A percentile compares a stretch with the other conserved stretches of the same genome.
Conservation (phyloP, 352 stramenopile species). For the Aphanomyces cochlioides region DNA sequence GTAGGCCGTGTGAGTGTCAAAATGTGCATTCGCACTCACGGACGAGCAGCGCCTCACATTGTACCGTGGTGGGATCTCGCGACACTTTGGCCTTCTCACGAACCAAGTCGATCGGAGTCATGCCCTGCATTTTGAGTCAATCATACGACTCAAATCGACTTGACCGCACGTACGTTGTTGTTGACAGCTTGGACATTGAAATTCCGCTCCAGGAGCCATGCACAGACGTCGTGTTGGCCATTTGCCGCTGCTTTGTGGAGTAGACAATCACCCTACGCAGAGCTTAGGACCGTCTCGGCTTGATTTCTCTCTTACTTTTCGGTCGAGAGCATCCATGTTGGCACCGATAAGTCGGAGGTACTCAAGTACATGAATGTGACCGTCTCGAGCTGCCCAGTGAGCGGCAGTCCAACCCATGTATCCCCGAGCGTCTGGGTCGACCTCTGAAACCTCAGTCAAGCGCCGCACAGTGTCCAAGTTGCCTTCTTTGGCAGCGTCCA, state of each 20-base stretch:
- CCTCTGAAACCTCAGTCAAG: conserved; percentile 42
- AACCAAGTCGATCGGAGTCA: conserved; percentile 56
- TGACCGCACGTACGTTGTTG: conserved; percentile 46
- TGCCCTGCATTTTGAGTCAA: background rate
- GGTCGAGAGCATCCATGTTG: conserved; percentile 62
- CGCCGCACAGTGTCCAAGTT: conserved; percentile 49
- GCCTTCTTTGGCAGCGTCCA: conserved; percentile 62
- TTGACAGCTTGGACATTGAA: conserved; percentile 64
- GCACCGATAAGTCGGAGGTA: conserved; percentile 46
- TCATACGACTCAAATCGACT: background rate
- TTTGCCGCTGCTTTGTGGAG: conserved; percentile 77
- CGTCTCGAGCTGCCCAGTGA: conserved; percentile 67
- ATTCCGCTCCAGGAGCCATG: conserved; percentile 61
- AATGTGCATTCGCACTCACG: conserved; percentile 24
- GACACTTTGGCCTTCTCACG: conserved; percentile 43
- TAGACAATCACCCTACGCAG: conserved; percentile 54
- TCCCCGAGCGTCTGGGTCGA: conserved; percentile 49
- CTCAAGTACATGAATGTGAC: conserved; percentile 60
- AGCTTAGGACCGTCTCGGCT: background rate
- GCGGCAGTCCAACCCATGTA: conserved; percentile 75
- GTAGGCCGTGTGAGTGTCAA: background rate
- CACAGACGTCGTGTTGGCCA: conserved; percentile 52
- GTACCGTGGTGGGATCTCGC: conserved; percentile 39
- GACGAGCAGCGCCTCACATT: conserved; percentile 55
- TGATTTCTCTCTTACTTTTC: conserved; percentile 3